phyloP scores from a whole-genome alignment of 139 green algal species.

The Zygnema circumcarinatum region DNA sequence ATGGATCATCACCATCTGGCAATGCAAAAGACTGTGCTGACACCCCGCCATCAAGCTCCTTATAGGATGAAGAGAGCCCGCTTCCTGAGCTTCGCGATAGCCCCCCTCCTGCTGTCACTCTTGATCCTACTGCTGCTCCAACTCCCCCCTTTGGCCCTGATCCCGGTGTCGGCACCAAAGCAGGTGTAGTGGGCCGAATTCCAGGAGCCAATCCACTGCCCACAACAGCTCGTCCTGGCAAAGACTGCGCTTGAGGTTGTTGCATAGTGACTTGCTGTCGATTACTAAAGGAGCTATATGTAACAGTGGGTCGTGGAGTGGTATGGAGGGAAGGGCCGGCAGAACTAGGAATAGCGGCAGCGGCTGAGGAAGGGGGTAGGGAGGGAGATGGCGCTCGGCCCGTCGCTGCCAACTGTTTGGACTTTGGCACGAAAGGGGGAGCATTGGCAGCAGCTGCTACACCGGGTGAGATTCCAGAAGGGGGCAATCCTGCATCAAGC shows the following conservation, averaged over 20 bases:
- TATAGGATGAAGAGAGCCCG: not conserved
- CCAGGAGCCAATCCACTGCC: not conserved
- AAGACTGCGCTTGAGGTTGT: not conserved
- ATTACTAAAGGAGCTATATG: not conserved
- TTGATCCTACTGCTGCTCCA: not conserved
- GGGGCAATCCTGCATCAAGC: not conserved
- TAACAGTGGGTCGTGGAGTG: not conserved
- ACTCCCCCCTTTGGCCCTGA: not conserved
- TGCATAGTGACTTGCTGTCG: not conserved
- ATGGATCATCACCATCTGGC: conserved; percentile 37
- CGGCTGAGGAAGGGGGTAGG: no score
- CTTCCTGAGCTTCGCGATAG: not conserved
- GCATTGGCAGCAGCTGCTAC: conserved; percentile 33
- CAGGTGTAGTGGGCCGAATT: not conserved
- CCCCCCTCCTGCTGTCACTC: not conserved
- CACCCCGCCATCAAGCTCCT: not conserved
- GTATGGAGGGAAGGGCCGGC: not conserved
- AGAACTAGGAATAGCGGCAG: no score
- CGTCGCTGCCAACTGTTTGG: conserved; percentile 1
- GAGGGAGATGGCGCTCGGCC: conserved; percentile 15
- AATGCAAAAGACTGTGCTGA: not conserved
- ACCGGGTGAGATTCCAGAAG: not conserved
- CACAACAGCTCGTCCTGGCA: not conserved
- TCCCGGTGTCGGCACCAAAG: not conserved
- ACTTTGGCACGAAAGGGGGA: conserved; percentile 35